Conservation (phyloP, 768 basidiomycete species). For the Ramaria sp. region DNA sequence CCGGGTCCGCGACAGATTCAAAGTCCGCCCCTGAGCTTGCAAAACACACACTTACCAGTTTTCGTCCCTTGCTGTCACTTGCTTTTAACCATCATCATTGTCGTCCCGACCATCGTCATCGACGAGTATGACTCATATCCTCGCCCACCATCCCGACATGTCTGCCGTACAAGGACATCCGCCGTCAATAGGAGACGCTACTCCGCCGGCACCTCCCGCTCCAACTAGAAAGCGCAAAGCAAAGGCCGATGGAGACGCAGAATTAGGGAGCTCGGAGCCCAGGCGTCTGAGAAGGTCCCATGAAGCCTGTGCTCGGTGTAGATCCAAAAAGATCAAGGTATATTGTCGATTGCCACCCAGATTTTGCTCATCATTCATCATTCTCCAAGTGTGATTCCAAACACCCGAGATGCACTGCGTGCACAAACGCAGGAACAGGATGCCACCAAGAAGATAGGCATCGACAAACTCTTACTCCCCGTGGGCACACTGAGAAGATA, state of each 20-base stretch:
- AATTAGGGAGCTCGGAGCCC: constrained; percentile 51
- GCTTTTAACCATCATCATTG: neutral
- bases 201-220: constrained; percentile 13
- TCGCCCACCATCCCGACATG: constrained; percentile 7
- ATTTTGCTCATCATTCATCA: constrained; percentile 16
- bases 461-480: constrained; percentile 74
- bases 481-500: constrained; percentile 74
- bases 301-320: constrained; percentile 87
- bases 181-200: constrained; percentile 4
- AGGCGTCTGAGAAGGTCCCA: constrained; percentile 79
- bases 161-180: constrained; percentile 6
- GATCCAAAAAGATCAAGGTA: constrained; percentile 95
- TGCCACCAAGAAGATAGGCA: constrained; percentile 88
- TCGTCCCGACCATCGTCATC: neutral
- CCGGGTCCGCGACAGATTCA: neutral
- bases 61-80: constrained; percentile 1
- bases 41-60: neutral
- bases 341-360: constrained; percentile 16
- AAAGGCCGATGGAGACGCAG: constrained; percentile 46
- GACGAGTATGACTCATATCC: constrained; percentile 9
- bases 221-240: constrained; percentile 39
- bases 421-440: constrained; percentile 63
- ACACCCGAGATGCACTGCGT: constrained; percentile 79
- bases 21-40: constrained; percentile 1
- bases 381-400: constrained; percentile 73